phyloP scores from a whole-genome alignment of 345 rosid genomes.

The Brassica carinata region DNA sequence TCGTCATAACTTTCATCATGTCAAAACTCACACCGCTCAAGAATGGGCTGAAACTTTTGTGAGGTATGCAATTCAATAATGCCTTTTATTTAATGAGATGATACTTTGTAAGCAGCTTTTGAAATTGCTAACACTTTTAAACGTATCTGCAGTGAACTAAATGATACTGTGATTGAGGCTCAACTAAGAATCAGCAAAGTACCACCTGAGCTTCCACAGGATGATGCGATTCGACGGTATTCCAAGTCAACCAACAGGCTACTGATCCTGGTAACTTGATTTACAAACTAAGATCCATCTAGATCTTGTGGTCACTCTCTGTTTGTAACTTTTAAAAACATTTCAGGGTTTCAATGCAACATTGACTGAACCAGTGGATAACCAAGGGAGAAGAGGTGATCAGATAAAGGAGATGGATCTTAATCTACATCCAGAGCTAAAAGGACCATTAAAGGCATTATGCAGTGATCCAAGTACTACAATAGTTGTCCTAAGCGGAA shows the following conservation, averaged over 20 bases:
- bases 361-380: conserved; percentile 87
- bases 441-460: conserved; percentile 63
- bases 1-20: conserved; percentile 73
- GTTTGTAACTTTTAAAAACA: background rate
- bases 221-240: conserved; percentile 68
- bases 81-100: background rate
- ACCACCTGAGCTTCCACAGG: conserved; percentile 82
- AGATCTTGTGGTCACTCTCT: background rate
- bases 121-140: too few species aligned
- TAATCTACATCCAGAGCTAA: conserved; percentile 82
- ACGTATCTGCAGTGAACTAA: conserved; percentile 94
- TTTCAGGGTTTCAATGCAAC: conserved; percentile 96
- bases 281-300: background rate
- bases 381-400: conserved; percentile 87
- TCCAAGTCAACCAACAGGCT: conserved; percentile 74
- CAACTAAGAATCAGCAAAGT: conserved; percentile 89
- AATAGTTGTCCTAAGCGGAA: conserved; percentile 88
- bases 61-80: conserved; percentile 52
- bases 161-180: conserved; percentile 97
- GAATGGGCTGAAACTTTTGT: conserved; percentile 99
- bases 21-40: conserved; percentile 88
- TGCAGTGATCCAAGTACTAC: conserved; percentile 81
- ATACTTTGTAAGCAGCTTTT: too few species aligned
- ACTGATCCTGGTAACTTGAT: conserved; percentile 77
- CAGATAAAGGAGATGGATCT: conserved; percentile 97